Conservation (phyloP, 768 basidiomycete species). For the Rhizopogon vesiculosus region DNA sequence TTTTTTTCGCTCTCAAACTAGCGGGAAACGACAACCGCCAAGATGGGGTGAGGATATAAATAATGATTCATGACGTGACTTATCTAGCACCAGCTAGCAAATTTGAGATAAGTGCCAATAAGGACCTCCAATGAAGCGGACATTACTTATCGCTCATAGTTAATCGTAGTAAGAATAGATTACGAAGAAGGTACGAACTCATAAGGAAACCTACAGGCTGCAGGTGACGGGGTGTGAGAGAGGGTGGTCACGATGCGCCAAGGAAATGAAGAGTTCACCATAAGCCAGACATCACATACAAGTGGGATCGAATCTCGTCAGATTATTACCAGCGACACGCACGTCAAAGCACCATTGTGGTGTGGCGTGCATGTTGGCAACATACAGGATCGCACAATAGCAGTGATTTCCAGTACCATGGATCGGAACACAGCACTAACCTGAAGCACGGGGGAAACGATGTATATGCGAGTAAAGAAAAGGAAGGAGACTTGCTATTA, state of each 20-base stretch:
- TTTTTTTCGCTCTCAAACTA: not conserved
- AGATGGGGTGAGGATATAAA: not conserved
- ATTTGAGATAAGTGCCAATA: not conserved
- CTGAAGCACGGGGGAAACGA: too few relatives aligned
- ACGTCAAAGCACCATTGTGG: too few relatives aligned
- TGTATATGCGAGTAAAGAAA: too few relatives aligned
- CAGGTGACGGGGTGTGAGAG: not conserved
- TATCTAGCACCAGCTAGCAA: not conserved
- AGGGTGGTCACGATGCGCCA: not conserved
- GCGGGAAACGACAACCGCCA: slow-evolving; percentile 5
- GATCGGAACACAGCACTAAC: too few relatives aligned
- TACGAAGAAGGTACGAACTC: not conserved
- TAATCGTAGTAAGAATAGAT: not conserved
- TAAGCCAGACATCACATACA: too few relatives aligned
- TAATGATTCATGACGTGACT: not conserved
- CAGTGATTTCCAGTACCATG: too few relatives aligned
- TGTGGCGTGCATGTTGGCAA: too few relatives aligned
- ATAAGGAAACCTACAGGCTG: not conserved
- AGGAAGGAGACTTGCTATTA: too few relatives aligned
- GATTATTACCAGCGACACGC: too few relatives aligned
- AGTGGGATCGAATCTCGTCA: too few relatives aligned
- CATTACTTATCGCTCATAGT: not conserved
- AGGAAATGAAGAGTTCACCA: too few relatives aligned
- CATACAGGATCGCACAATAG: too few relatives aligned
- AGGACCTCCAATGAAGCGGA: not conserved